Percentiles rank a stretch among this genome's conserved stretches.
phyloP scores from a whole-genome alignment of 2,329 filamentous ascomycete genomes.

The Aspergillus phoenicis region DNA sequence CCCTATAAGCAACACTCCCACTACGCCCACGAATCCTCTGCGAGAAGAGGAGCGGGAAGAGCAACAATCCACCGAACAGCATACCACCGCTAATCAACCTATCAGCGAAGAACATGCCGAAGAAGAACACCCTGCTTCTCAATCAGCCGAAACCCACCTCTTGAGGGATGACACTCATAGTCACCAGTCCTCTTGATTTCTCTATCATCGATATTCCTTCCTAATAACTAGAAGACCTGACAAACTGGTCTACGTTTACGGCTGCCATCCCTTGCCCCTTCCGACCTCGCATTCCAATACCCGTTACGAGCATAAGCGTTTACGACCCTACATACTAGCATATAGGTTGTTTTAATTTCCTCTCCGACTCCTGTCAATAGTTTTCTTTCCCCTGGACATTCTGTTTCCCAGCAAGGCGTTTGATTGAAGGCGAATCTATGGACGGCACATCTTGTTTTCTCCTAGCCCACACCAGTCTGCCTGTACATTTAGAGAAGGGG shows the following conservation, averaged over 20 bases:
- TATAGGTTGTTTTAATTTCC: slow-evolving; percentile 10
- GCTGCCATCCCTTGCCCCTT: neutral
- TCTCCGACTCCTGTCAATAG: slow-evolving; percentile 5
- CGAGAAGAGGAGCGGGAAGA: slow-evolving; percentile 11
- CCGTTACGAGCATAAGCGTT: slow-evolving; percentile 14
- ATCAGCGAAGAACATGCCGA: neutral
- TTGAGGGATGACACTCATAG: neutral
- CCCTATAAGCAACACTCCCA: slow-evolving; percentile 28
- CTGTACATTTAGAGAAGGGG: slow-evolving; percentile 5
- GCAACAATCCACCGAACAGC: neutral
- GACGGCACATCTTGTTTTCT: slow-evolving; percentile 2
- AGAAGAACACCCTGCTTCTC: neutral
- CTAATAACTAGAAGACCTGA: neutral
- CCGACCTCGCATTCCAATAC: slow-evolving; percentile 6
- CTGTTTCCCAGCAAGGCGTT: slow-evolving; percentile 32
- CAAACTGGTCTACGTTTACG: neutral
- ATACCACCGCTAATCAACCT: neutral
- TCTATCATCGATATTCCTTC: neutral
- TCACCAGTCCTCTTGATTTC: neutral
- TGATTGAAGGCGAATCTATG: slow-evolving; percentile 12
- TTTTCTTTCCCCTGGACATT: slow-evolving; percentile 10
- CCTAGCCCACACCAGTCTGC: neutral
- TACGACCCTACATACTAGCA: slow-evolving; percentile 18
- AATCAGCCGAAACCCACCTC: neutral
- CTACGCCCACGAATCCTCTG: slow-evolving; percentile 25